These are phyloP conservation scores for Plasmopara muralis DNA, from an alignment of 352 stramenopile species.

Conservation along the genomic window DNA sequence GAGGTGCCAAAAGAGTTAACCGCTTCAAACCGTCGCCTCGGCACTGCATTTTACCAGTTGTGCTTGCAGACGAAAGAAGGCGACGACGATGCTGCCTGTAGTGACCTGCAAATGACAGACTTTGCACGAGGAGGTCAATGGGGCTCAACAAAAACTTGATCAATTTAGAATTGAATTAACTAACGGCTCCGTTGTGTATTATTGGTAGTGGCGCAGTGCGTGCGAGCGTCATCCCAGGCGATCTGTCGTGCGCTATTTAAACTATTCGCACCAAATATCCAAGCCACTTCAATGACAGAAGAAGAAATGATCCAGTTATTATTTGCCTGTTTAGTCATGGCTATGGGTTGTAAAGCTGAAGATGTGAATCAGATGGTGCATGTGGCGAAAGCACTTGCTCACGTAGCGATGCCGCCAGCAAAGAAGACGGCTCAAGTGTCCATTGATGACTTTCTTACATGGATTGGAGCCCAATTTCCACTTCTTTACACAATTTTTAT, in stretches of 20 bases:
- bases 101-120: slow-evolving; percentile 32
- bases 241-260: slow-evolving; percentile 47
- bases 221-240: slow-evolving; percentile 53
- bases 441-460: slow-evolving; percentile 57
- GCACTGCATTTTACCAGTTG: slow-evolving; percentile 42
- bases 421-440: slow-evolving; percentile 18
- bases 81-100: slow-evolving; percentile 9
- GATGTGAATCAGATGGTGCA: slow-evolving; percentile 25
- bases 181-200: not conserved
- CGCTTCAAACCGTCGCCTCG: slow-evolving; percentile 21
- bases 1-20: slow-evolving; percentile 25
- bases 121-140: slow-evolving; percentile 61
- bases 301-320: slow-evolving; percentile 39
- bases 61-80: slow-evolving; percentile 36
- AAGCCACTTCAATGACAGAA: slow-evolving; percentile 31
- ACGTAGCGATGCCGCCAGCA: slow-evolving; percentile 29
- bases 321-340: slow-evolving; percentile 49
- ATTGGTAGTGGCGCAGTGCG: slow-evolving; percentile 51
- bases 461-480: slow-evolving; percentile 50
- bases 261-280: slow-evolving; percentile 35
- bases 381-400: slow-evolving; percentile 36
- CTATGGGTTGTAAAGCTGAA: slow-evolving; percentile 28
- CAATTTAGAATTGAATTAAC: not conserved
- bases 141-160: not conserved
- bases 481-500: slow-evolving; percentile 73